Evolutionary conservation across 2,329 filamentous ascomycete genomes (phyloP).

Genomic region (Fusarium bulbicola): DNA sequence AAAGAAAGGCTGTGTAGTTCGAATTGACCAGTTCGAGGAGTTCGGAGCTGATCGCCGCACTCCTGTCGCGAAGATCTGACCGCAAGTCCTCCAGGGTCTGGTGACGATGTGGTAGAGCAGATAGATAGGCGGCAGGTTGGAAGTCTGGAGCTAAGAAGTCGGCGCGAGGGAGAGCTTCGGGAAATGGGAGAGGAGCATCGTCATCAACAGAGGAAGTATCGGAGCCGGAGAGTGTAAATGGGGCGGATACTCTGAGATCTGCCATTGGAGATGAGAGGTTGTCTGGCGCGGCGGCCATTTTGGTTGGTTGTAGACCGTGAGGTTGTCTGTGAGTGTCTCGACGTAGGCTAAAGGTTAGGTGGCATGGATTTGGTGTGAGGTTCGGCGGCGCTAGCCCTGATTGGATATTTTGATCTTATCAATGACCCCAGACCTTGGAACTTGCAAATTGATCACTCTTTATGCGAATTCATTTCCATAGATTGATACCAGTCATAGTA

Average conservation of each 20-base stretch:
- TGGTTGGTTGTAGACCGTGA: not conserved
- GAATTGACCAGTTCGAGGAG: constrained; percentile 93
- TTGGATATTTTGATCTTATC: constrained; percentile 23
- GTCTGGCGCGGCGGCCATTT: constrained; percentile 39
- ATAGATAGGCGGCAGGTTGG: constrained; percentile 83
- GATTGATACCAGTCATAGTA: fast-evolving
- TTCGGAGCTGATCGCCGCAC: constrained; percentile 82
- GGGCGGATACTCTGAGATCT: constrained; percentile 37
- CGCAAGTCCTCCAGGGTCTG: constrained; percentile 96
- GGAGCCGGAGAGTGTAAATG: constrained; percentile 56
- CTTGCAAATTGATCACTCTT: not conserved
- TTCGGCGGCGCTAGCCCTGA: constrained; percentile 20
- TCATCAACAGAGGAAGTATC: constrained; percentile 58
- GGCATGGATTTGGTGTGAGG: constrained; percentile 30
- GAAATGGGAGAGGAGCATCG: constrained; percentile 84
- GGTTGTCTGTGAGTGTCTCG: constrained; percentile 20
- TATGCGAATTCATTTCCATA: not conserved
- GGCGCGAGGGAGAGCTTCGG: constrained; percentile 79
- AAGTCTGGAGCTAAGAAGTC: constrained; percentile 85
- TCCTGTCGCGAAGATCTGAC: constrained; percentile 82
- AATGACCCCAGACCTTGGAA: constrained; percentile 3
- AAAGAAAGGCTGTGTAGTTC: constrained; percentile 92
- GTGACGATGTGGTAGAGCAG: constrained; percentile 82
- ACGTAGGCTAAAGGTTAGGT: constrained; percentile 31
- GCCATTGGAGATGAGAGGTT: constrained; percentile 43